phyloP scores from a whole-genome alignment of 148 eudicot genomes.

The Heliosperma pusillum region DNA sequence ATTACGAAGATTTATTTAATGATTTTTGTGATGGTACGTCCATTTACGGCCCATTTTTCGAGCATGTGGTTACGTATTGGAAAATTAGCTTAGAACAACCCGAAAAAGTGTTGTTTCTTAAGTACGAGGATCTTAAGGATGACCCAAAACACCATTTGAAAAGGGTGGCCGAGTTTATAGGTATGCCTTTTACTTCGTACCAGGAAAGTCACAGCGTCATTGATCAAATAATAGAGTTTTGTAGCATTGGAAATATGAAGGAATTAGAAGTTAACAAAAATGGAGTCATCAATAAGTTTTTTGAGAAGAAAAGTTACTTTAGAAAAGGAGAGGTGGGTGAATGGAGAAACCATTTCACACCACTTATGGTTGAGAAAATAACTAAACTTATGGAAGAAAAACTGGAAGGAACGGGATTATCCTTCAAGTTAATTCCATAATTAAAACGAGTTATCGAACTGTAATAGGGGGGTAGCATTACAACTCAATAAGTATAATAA shows the following conservation, averaged over 20 bases:
- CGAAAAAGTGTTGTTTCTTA: constrained; percentile 17
- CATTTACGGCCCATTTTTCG: not conserved
- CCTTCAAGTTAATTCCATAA: not conserved
- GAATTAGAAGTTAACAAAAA: constrained; percentile 15
- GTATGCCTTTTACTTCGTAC: constrained; percentile 5
- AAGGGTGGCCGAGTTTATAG: constrained; percentile 20
- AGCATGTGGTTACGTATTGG: constrained; percentile 5
- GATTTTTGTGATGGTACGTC: not conserved
- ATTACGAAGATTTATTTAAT: not conserved
- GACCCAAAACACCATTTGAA: not conserved
- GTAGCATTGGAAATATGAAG: constrained; percentile 1
- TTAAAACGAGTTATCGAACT: too few relatives aligned
- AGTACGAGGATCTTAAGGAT: constrained; percentile 20
- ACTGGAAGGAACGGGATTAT: not conserved
- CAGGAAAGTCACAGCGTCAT: constrained; percentile 12
- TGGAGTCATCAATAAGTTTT: not conserved
- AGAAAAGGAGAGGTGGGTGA: constrained; percentile 16
- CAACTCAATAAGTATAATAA: too few relatives aligned
- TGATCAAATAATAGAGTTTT: constrained; percentile 3
- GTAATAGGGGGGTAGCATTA: too few relatives aligned
- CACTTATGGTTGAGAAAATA: constrained; percentile 8
- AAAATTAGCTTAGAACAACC: not conserved
- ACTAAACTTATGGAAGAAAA: not conserved
- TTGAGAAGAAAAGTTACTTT: constrained; percentile 5
- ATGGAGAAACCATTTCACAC: not conserved